These are phyloP conservation scores for Solanum hybrid DNA, from an alignment of 305 asterid species.

Conservation along the genomic window DNA sequence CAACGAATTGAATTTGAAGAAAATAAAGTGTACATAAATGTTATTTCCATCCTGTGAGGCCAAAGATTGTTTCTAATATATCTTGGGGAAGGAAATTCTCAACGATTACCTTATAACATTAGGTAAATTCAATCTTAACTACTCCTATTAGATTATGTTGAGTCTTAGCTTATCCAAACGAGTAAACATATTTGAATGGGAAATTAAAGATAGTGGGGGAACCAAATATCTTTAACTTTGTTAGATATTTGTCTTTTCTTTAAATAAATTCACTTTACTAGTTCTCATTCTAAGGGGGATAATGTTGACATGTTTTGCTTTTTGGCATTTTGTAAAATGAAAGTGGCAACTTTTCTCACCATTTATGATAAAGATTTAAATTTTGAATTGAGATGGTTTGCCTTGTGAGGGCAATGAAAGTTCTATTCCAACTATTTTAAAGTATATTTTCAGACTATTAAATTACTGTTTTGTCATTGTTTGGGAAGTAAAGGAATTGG, in stretches of 20 bases:
- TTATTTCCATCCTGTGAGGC: no score
- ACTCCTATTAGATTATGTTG: not conserved
- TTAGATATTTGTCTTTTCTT: not conserved
- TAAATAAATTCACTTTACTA: not conserved
- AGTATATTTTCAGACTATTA: not conserved
- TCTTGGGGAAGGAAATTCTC: not conserved
- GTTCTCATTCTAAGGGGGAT: not conserved
- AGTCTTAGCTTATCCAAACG: not conserved
- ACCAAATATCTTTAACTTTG: not conserved
- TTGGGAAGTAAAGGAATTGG: not conserved
- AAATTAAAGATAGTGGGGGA: not conserved
- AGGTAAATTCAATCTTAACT: not conserved
- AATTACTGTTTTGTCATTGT: not conserved
- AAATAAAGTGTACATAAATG: not conserved
- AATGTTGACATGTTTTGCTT: not conserved
- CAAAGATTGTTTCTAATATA: no score
- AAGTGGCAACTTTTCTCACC: not conserved
- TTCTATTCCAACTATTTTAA: not conserved
- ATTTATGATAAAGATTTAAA: not conserved
- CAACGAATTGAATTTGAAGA: accelerated
- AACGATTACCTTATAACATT: not conserved
- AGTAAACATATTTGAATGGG: not conserved
- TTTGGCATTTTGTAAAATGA: not conserved
- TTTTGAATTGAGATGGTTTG: not conserved
- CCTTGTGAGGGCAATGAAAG: not conserved